Percentiles rank a stretch among this genome's conserved stretches.
Conservation (phyloP, 352 stramenopile genomes). For the Phytophthora palmivora region DNA sequence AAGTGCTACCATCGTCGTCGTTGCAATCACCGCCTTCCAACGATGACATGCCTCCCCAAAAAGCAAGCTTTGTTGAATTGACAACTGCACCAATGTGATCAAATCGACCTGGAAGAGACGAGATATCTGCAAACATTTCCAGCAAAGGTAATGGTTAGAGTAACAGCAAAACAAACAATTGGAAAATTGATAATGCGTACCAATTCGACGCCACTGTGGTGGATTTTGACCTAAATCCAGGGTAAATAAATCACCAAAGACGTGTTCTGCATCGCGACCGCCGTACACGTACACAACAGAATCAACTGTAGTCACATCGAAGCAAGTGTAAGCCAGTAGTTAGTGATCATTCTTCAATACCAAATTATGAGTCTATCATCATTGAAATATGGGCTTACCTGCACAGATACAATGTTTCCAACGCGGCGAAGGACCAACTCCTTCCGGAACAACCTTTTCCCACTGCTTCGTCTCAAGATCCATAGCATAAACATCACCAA, state of each 20-base stretch:
- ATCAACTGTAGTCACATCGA: slow-evolving; percentile 46
- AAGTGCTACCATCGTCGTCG: slow-evolving; percentile 19
- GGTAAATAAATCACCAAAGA: slow-evolving; percentile 76
- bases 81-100: slow-evolving; percentile 70
- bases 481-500: slow-evolving; percentile 72
- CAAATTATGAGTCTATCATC: not conserved
- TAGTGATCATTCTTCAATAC: slow-evolving; percentile 5
- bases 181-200: slow-evolving; percentile 24
- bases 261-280: slow-evolving; percentile 67
- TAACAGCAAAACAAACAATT: not conserved
- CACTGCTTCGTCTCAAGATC: slow-evolving; percentile 57
- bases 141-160: not conserved
- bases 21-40: slow-evolving; percentile 37
- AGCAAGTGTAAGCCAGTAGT: slow-evolving; percentile 1
- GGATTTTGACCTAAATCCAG: slow-evolving; percentile 55
- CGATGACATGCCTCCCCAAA: slow-evolving; percentile 71
- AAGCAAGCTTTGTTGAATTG: slow-evolving; percentile 53
- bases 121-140: slow-evolving; percentile 24
- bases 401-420: slow-evolving; percentile 80
- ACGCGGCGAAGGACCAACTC: slow-evolving; percentile 50
- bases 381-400: slow-evolving; percentile 42
- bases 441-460: slow-evolving; percentile 39
- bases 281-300: slow-evolving; percentile 77
- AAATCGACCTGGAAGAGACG: slow-evolving; percentile 39
- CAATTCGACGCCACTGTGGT: slow-evolving; percentile 59